These are phyloP conservation scores for Zygnema circumcarinatum DNA, from an alignment of 139 green algal species.

Conservation along the genomic window DNA sequence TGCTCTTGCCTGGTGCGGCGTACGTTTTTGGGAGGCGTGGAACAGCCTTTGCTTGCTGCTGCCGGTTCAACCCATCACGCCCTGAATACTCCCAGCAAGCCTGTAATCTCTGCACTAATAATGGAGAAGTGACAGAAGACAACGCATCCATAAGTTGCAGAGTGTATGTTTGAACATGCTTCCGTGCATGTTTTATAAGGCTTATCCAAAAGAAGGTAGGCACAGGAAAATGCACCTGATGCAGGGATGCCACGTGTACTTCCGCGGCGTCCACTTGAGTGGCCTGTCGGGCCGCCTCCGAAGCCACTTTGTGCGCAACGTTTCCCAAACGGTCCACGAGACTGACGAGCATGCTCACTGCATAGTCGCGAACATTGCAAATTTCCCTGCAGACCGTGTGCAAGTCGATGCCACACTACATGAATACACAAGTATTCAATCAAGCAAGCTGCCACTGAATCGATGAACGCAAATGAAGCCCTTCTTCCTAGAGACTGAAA, in stretches of 20 bases:
- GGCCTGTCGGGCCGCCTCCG: background rate
- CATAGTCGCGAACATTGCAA: slow-evolving; percentile 21
- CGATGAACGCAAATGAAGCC: too few relatives aligned
- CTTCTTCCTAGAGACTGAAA: too few relatives aligned
- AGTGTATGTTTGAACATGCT: background rate
- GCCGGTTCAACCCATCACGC: slow-evolving; percentile 11
- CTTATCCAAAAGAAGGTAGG: too few relatives aligned
- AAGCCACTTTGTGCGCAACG: background rate
- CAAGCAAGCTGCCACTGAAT: too few relatives aligned
- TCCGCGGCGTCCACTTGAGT: background rate
- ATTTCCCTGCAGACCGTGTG: too few relatives aligned
- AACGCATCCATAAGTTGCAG: background rate
- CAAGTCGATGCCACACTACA: too few relatives aligned
- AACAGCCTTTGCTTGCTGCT: slow-evolving; percentile 14
- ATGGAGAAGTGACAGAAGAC: slow-evolving; percentile 10
- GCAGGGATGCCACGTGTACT: background rate
- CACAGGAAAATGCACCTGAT: background rate
- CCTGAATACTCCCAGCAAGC: slow-evolving; percentile 45
- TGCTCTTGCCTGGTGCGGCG: background rate
- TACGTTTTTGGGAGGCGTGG: slow-evolving; percentile 22
- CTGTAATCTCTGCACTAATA: slow-evolving; percentile 9
- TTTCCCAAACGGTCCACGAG: slow-evolving; percentile 15
- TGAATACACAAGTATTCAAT: too few relatives aligned
- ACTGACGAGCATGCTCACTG: slow-evolving; percentile 37
- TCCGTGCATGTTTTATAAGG: too few relatives aligned